Percentiles rank a stretch among this genome's conserved stretches.
Conservation (phyloP, 2,329 filamentous ascomycete genomes). For the Alternaria sp. region DNA sequence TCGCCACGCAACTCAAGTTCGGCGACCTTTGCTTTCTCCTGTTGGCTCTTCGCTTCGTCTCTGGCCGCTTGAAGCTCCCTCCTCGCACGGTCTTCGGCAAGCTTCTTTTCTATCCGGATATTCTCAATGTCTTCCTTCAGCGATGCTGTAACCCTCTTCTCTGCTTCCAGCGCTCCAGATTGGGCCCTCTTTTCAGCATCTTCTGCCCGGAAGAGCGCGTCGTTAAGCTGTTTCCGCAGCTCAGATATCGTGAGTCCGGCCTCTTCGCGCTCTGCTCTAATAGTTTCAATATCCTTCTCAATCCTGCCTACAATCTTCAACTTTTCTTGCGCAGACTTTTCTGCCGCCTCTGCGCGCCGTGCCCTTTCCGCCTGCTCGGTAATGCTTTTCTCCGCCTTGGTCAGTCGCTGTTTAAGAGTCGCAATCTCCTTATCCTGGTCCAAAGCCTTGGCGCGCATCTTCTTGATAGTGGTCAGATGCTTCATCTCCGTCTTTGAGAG, state of each 20-base stretch:
- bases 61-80: slow-evolving; percentile 74
- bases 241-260: slow-evolving; percentile 72
- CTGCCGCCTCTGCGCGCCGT: slow-evolving; percentile 66
- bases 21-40: slow-evolving; percentile 71
- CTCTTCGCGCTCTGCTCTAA: slow-evolving; percentile 69
- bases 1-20: slow-evolving; percentile 86
- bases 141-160: slow-evolving; percentile 64
- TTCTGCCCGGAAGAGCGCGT: slow-evolving; percentile 72
- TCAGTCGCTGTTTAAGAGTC: slow-evolving; percentile 66
- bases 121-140: slow-evolving; percentile 71
- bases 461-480: slow-evolving; percentile 82
- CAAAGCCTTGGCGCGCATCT: slow-evolving; percentile 65
- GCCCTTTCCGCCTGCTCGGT: slow-evolving; percentile 68
- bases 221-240: slow-evolving; percentile 73
- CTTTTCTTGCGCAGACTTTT: slow-evolving; percentile 65
- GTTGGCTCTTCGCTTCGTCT: slow-evolving; percentile 75
- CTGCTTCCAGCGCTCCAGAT: slow-evolving; percentile 72
- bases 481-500: slow-evolving; percentile 87
- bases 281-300: slow-evolving; percentile 66
- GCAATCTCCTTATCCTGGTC: slow-evolving; percentile 62
- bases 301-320: slow-evolving; percentile 61
- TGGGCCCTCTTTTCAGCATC: slow-evolving; percentile 71
- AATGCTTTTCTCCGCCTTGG: slow-evolving; percentile 71
- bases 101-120: slow-evolving; percentile 76
- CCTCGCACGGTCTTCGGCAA: slow-evolving; percentile 73